Percentiles rank a stretch among this genome's conserved stretches.
phyloP scores from a whole-genome alignment of 495 filamentous ascomycete genomes.

The Peziza echinospora region DNA sequence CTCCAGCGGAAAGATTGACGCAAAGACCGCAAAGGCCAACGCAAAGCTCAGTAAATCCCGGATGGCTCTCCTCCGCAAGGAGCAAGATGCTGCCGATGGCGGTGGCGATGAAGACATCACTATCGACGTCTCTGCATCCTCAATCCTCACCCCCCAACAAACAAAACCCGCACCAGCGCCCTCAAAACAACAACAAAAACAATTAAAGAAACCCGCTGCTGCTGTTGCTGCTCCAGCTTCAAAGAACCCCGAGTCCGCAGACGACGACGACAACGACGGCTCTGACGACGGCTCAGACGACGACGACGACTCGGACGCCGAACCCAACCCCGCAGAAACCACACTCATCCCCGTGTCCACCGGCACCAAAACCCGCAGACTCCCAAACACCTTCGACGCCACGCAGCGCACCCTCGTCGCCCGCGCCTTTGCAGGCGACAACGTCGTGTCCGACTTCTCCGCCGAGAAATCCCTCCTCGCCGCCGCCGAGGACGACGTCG shows the following conservation, averaged over 20 bases:
- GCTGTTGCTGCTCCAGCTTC: slow-evolving; percentile 4
- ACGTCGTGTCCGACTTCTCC: slow-evolving; percentile 65
- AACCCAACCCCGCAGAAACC: slow-evolving; percentile 12
- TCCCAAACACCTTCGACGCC: slow-evolving; percentile 16
- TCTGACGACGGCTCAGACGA: slow-evolving; percentile 20
- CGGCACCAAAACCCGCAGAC: too few species aligned
- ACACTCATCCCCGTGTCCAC: slow-evolving; percentile 11
- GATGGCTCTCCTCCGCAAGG: background rate
- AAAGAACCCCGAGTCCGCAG: slow-evolving; percentile 12
- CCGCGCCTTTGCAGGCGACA: slow-evolving; percentile 71
- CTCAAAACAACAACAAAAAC: slow-evolving; percentile 12
- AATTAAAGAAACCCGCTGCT: slow-evolving; percentile 14
- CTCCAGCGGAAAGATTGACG: background rate
- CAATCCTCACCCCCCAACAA: too few species aligned
- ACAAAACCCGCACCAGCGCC: slow-evolving; percentile 4
- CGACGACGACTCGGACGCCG: slow-evolving; percentile 36
- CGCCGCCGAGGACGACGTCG: slow-evolving; percentile 51
- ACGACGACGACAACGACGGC: slow-evolving; percentile 17
- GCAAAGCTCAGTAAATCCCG: background rate
- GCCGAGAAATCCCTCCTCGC: slow-evolving; percentile 53
- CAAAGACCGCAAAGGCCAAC: background rate
- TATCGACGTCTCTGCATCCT: slow-evolving; percentile 11
- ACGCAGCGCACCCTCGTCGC: slow-evolving; percentile 65
- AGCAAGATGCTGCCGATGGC: slow-evolving; percentile 9
- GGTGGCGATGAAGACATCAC: slow-evolving; percentile 16